Base-by-base conservation (phyloP, 1,139 yeast species). In the Candida sanyaensis region DNA sequence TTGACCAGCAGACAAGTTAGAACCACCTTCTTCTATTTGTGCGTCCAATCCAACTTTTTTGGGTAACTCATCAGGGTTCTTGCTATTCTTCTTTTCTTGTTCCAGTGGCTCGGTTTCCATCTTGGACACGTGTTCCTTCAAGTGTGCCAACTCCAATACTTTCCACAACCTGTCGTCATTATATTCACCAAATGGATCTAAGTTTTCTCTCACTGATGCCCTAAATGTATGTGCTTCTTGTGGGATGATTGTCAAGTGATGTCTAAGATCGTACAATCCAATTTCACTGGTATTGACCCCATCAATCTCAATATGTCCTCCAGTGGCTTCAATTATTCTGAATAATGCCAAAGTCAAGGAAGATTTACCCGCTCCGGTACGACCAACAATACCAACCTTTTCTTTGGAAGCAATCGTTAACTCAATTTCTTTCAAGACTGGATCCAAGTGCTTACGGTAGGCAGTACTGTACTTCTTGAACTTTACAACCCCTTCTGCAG, bases 1-100 rank as follows among this genome's bases (percentile, higher is more conserved):
- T 61, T 88, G 95, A 1, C 96, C 96, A 42, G 83, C 83, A 0
- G 93, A 86, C 47, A 88, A 69, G 59, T 88, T 88, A 26, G 84
- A 71, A 0, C 96, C 96, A 42, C 89, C 86, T 60, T 87, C 95
- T 32, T 75, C 69, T 6, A 88, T 73, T 42, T 67, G 64, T 17
- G 80, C 73, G 8, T 73, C 73, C 29, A 82, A 64, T 39, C 69
- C 68, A 8, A 37, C 32, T 13, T 61, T 59, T 4, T 60, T 62
- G 6, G 55, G 60, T 5, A 64, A 68, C 32, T 62, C 61, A 36
- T 65, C 66, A 9, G 64, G 57, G 48, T 78, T 47, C 23, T 59
- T 61, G 49, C 46, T 44, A 3, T 41, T 31, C 21, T 48, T 48
- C 45, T 53, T 53, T 36, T 65, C 66, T 3, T 51, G 56, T 29